Evolutionary conservation across 768 basidiomycete species (phyloP), one percentile per base, ranked within the genome.

Genomic region (Kwoniella heveanensis): DNA sequence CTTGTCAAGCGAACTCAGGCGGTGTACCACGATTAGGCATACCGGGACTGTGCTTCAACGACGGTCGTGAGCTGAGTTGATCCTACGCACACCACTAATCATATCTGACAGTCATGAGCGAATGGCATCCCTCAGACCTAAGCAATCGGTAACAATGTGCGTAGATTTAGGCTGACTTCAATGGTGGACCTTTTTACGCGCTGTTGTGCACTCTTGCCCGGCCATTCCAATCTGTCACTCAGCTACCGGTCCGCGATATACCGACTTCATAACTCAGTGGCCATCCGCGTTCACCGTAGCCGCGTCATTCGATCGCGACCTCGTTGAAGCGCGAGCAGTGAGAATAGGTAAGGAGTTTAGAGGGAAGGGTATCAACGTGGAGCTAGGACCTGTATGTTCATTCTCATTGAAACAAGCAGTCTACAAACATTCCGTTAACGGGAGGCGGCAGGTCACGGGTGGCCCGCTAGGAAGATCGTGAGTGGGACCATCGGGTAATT

Each of bases 281-380:
- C 74, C 77, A 19, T 77, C 77, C 19, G 72, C 68, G 26, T 75
- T 77, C 57, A 72, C 71, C 25, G 70, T 68, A 1, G 72, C 77
- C 0, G 76, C 77, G 1, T 73, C 73, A 9, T 92, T 85, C 80
- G 90, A 91, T 70, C 87, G 88, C 30, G 83, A 83, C 0, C 82
- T 95, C 32, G 86, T 96, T 36, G 88, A 91, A 52, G 81, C 82
- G n/a, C 86, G 92, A 37, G 92, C 90, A 1, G 70, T 85, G 1
- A 85, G 85, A 52, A 89, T 96, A 85, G 93, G 92, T 12, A 75
- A 83, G 55, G 94, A 98, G 77, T 89, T 91, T 80, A 83, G 84
- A 61, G 87, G 86, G 21, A 91, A 93, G 72, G 94, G 94, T 22
- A 86, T 91, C 57, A 86, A 94, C 69, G 82, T 93, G 49, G 88